Percentiles rank a stretch among this genome's conserved stretches.
Evolutionary conservation across 2,329 filamentous ascomycete species (phyloP).

Genomic region (Cladophialophora carrionii): DNA sequence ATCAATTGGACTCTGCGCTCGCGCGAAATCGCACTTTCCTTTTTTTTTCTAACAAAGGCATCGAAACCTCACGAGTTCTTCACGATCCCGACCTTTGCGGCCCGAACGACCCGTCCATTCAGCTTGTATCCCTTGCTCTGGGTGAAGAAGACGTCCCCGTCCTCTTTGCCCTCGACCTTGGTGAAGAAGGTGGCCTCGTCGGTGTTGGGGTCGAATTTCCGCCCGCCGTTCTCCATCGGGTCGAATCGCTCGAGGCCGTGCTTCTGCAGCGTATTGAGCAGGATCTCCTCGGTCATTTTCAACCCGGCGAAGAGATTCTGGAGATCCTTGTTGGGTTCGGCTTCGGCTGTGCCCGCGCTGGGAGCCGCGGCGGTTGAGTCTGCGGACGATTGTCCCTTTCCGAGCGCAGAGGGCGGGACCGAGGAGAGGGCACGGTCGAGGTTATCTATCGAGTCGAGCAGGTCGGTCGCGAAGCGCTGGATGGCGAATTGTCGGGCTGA

Average conservation of each 20-base stretch:
- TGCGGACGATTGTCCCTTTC: slow-evolving; percentile 40
- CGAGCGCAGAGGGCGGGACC: slow-evolving; percentile 75
- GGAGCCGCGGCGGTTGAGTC: slow-evolving; percentile 38
- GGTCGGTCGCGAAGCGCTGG: slow-evolving; percentile 88
- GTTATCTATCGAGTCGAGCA: slow-evolving; percentile 95
- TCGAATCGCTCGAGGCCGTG: slow-evolving; percentile 91
- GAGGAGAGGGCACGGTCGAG: slow-evolving; percentile 86
- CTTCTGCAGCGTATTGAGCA: slow-evolving; percentile 87
- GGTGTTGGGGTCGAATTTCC: slow-evolving; percentile 94
- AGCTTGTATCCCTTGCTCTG: slow-evolving; percentile 96
- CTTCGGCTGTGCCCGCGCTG: slow-evolving; percentile 24
- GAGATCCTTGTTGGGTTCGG: slow-evolving; percentile 69
- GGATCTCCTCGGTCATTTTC: slow-evolving; percentile 90
- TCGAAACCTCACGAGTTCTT: slow-evolving; percentile 66
- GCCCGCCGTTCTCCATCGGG: slow-evolving; percentile 65
- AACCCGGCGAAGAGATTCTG: slow-evolving; percentile 81
- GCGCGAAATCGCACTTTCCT: not conserved
- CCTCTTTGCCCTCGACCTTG: slow-evolving; percentile 81
- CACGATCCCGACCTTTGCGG: slow-evolving; percentile 94
- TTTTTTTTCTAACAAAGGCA: not conserved
- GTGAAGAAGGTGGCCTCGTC: slow-evolving; percentile 97
- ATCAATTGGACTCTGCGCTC: not conserved
- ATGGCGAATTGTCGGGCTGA: slow-evolving; percentile 89
- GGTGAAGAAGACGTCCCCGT: slow-evolving; percentile 86
- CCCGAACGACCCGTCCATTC: slow-evolving; percentile 85